A percentile compares a stretch with the other conserved stretches of the same genome.
Evolutionary conservation across 768 basidiomycete species (phyloP).

Genomic region (Suillus ampliporus): DNA sequence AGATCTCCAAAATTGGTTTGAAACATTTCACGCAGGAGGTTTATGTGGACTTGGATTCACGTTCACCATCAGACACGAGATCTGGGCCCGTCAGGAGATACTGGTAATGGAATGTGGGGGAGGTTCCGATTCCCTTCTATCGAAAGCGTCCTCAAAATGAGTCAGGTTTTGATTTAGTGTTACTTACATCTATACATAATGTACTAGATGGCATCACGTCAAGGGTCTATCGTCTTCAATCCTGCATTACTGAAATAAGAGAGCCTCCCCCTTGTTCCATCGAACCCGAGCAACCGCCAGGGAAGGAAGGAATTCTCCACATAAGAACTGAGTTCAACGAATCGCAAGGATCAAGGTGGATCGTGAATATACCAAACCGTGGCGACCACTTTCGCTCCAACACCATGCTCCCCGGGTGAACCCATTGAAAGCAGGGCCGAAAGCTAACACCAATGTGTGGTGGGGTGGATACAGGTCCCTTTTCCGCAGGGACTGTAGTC

Average conservation of each 20-base stretch:
- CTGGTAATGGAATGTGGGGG: not conserved
- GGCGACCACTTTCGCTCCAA: not conserved
- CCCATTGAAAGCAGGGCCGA: too few relatives aligned
- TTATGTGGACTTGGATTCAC: not conserved
- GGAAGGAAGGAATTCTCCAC: not conserved
- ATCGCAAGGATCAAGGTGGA: not conserved
- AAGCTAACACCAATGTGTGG: too few relatives aligned
- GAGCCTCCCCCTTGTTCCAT: not conserved
- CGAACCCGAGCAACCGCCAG: too few relatives aligned
- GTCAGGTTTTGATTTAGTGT: not conserved
- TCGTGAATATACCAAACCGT: not conserved
- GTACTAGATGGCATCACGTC: not conserved
- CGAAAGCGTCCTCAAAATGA: not conserved
- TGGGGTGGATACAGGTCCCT: too few relatives aligned
- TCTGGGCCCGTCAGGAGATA: not conserved
- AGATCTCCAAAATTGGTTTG: not conserved
- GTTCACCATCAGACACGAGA: not conserved
- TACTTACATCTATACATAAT: not conserved
- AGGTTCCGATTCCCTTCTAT: too few relatives aligned
- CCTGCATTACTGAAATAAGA: not conserved
- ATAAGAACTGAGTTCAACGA: not conserved
- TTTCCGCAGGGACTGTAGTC: too few relatives aligned
- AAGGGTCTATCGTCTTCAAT: not conserved
- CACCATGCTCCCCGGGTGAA: not conserved
- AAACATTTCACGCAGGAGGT: not conserved